Percentiles rank a stretch among this genome's conserved stretches.
These are phyloP conservation scores for Hypomyces perniciosus DNA, from an alignment of 2,329 filamentous ascomycete species.

Conservation along the genomic window DNA sequence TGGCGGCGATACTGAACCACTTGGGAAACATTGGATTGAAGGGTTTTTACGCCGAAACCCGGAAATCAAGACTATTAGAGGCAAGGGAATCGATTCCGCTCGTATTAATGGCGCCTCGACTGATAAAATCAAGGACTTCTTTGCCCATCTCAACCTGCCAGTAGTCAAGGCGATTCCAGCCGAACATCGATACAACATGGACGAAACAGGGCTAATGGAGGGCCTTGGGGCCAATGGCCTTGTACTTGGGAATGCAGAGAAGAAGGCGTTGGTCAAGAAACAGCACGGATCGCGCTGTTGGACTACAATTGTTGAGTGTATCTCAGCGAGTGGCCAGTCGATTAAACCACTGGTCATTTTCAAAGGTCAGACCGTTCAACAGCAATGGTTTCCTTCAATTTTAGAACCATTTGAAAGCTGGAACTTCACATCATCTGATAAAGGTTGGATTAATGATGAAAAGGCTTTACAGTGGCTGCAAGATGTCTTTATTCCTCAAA, in stretches of 20 bases:
- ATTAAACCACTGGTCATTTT: conserved; percentile 18
- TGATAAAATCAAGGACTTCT: conserved; percentile 3
- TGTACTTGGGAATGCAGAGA: conserved; percentile 7
- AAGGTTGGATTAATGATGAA: conserved; percentile 18
- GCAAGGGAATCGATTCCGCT: not conserved
- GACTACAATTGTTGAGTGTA: conserved; percentile 17
- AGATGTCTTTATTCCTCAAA: too few relatives aligned
- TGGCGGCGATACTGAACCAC: not conserved
- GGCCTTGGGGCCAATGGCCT: conserved; percentile 9
- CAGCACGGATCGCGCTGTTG: conserved; percentile 12
- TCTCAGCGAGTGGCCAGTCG: conserved; percentile 11
- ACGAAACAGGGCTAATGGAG: conserved; percentile 11
- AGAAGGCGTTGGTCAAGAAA: conserved; percentile 4
- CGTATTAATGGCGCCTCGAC: not conserved
- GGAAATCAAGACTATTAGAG: conserved; percentile 3
- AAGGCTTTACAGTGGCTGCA: too few relatives aligned
- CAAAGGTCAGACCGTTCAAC: conserved; percentile 16
- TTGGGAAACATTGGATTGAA: conserved; percentile 9
- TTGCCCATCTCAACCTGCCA: not conserved
- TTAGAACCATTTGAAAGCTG: conserved; percentile 10
- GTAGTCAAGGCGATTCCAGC: not conserved
- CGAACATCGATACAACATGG: conserved; percentile 9
- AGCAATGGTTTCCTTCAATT: conserved; percentile 16
- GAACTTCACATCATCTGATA: conserved; percentile 16
- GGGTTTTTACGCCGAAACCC: conserved; percentile 10